Evolutionary conservation across 2,329 filamentous ascomycete genomes (phyloP).

Genomic region (Aspergillus luchuensis): DNA sequence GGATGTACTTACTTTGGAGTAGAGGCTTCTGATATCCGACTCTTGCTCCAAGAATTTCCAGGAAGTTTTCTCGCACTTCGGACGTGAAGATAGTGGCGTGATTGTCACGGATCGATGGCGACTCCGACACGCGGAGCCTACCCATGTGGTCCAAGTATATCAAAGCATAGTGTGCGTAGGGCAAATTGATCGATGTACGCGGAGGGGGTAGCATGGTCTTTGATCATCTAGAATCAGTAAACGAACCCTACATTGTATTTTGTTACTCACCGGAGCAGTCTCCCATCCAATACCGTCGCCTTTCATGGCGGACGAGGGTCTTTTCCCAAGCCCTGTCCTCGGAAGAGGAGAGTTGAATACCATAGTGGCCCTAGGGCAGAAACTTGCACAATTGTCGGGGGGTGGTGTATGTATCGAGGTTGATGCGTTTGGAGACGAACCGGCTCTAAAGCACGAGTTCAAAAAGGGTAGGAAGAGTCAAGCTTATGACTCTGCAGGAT

Average conservation of each 20-base stretch:
- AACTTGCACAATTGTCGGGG: neutral
- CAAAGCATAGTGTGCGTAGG: conserved; percentile 39
- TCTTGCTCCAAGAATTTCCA: conserved; percentile 36
- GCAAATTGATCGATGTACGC: conserved; percentile 30
- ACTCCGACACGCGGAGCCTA: conserved; percentile 36
- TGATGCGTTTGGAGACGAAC: neutral
- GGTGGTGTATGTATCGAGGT: neutral
- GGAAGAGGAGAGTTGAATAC: conserved; percentile 31
- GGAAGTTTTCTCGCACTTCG: conserved; percentile 38
- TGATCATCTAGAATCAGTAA: conserved; percentile 1
- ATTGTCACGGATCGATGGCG: conserved; percentile 35
- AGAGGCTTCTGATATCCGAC: conserved; percentile 32
- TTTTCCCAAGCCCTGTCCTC: conserved; percentile 32
- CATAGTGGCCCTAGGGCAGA: conserved; percentile 24
- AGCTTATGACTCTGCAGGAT: neutral
- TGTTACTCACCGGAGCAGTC: conserved; percentile 30
- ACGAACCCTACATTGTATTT: neutral
- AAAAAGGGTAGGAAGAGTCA: neutral
- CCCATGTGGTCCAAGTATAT: conserved; percentile 40
- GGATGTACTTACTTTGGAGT: conserved; percentile 29
- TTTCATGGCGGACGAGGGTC: conserved; percentile 32
- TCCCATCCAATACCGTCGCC: conserved; percentile 35
- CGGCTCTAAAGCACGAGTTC: neutral
- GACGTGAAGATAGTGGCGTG: conserved; percentile 35
- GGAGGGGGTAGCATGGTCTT: conserved; percentile 33